These are phyloP conservation scores for Babesia bigemina DNA, from an alignment of 169 alveolate genomes.

Conservation along the genomic window DNA sequence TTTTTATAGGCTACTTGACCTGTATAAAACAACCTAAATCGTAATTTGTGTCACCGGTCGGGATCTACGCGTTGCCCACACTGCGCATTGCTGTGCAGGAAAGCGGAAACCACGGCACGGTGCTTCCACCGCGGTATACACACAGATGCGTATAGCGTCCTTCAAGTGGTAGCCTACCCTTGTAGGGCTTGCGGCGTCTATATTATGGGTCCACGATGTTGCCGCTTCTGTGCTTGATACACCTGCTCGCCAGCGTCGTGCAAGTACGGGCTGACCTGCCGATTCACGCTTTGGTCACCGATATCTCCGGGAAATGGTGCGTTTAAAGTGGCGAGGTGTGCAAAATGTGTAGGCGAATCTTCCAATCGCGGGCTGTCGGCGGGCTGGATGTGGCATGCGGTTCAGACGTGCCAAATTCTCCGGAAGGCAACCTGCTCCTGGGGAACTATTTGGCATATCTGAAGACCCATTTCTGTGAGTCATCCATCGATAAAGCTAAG, in stretches of 20 bases:
- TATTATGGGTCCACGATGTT: slow-evolving; percentile 24
- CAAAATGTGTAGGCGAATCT: slow-evolving; percentile 28
- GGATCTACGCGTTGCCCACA: slow-evolving; percentile 12
- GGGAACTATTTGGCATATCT: slow-evolving; percentile 53
- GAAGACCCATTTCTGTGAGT: slow-evolving; percentile 32
- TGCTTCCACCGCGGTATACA: neutral
- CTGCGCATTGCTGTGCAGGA: slow-evolving; percentile 37
- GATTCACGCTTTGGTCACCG: slow-evolving; percentile 56
- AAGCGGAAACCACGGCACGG: slow-evolving; percentile 16
- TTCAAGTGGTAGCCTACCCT: neutral
- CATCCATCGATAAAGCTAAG: neutral
- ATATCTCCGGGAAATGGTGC: slow-evolving; percentile 61
- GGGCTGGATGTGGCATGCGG: slow-evolving; percentile 62
- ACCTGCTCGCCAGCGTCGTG: neutral
- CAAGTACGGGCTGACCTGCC: slow-evolving; percentile 58
- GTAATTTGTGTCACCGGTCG: neutral
- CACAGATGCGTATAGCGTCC: neutral
- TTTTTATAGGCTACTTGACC: neutral
- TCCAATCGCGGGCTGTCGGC: slow-evolving; percentile 25
- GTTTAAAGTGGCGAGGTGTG: neutral
- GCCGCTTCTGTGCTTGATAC: neutral
- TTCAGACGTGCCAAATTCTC: slow-evolving; percentile 50
- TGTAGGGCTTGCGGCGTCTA: neutral
- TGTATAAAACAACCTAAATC: neutral
- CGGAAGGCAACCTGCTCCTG: slow-evolving; percentile 49